phyloP scores from a whole-genome alignment of 306 rosid genomes.

The Glycine tomentella region DNA sequence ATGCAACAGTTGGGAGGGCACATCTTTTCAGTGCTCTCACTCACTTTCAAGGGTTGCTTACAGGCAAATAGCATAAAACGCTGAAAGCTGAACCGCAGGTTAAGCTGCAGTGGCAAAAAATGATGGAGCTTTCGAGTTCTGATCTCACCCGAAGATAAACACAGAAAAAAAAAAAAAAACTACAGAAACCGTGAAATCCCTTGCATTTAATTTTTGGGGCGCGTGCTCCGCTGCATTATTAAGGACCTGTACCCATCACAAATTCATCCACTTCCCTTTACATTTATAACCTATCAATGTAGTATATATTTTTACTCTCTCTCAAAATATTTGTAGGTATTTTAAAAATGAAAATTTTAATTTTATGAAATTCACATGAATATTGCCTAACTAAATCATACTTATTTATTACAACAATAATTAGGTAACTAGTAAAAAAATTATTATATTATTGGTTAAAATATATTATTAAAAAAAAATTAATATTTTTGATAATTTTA shows the following conservation, averaged over 20 bases:
- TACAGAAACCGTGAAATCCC: constrained; percentile 63
- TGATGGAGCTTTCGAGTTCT: constrained; percentile 67
- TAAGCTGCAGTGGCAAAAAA: constrained; percentile 59
- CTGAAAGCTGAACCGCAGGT: constrained; percentile 38
- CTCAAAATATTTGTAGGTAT: too few species aligned
- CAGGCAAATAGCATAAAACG: constrained; percentile 44
- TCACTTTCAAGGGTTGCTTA: constrained; percentile 51
- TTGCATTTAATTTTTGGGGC: constrained; percentile 60
- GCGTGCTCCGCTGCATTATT: constrained; percentile 60
- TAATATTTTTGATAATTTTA: too few species aligned
- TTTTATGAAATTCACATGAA: too few species aligned
- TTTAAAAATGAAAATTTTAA: too few species aligned
- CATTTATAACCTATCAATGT: too few species aligned
- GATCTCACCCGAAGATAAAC: constrained; percentile 53
- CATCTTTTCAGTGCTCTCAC: constrained; percentile 37
- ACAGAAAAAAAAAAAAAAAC: constrained; percentile 40
- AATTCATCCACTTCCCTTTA: constrained; percentile 23
- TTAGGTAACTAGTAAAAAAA: too few species aligned
- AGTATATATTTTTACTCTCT: too few species aligned
- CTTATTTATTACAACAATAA: too few species aligned
- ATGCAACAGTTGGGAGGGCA: neutral
- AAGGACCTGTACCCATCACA: constrained; percentile 44
- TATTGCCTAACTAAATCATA: too few species aligned
- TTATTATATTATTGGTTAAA: too few species aligned
- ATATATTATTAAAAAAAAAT: too few species aligned